Conservation (phyloP, 805 yeast species). For the Metschnikowia orientalis region DNA sequence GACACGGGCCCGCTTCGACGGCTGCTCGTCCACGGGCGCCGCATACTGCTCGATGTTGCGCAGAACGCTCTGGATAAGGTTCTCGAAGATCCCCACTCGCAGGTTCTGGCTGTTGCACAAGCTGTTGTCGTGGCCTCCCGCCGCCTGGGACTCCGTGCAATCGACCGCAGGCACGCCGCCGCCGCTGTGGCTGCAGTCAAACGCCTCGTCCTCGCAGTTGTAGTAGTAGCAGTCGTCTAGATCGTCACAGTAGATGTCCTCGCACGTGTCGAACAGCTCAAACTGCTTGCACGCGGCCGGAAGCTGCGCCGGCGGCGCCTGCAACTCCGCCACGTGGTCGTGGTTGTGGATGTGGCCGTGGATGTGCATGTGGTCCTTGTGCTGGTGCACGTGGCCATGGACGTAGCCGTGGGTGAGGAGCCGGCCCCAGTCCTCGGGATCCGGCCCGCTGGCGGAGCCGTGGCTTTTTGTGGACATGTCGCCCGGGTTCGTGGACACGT, state of each 20-base stretch:
- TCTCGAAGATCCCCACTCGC: conserved; percentile 35
- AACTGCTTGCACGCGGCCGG: conserved; percentile 25
- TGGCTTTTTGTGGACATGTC: background rate
- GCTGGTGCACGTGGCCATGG: conserved; percentile 65
- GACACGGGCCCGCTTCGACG: conserved; percentile 1
- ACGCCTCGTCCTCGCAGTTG: conserved; percentile 26
- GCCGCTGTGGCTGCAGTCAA: conserved; percentile 2
- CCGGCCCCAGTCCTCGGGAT: conserved; percentile 3
- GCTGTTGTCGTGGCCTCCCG: conserved; percentile 13
- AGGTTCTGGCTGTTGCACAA: conserved; percentile 29
- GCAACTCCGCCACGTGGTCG: conserved; percentile 24
- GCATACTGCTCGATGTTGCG: conserved; percentile 21
- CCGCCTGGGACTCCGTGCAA: conserved; percentile 6
- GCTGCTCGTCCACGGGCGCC: conserved; percentile 2
- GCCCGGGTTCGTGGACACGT: background rate
- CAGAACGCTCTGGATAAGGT: conserved; percentile 35
- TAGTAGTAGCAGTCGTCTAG: conserved; percentile 41
- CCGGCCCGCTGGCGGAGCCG: background rate
- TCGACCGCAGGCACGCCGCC: background rate
- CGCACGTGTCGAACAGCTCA: conserved; percentile 27
- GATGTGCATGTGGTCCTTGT: conserved; percentile 55
- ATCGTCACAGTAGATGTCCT: conserved; percentile 40
- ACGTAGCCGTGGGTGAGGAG: conserved; percentile 48
- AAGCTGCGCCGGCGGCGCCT: conserved; percentile 1
- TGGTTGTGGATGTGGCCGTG: conserved; percentile 66